These are phyloP conservation scores for Cicer yamashitae DNA, from an alignment of 306 rosid genomes.

Conservation along the genomic window DNA sequence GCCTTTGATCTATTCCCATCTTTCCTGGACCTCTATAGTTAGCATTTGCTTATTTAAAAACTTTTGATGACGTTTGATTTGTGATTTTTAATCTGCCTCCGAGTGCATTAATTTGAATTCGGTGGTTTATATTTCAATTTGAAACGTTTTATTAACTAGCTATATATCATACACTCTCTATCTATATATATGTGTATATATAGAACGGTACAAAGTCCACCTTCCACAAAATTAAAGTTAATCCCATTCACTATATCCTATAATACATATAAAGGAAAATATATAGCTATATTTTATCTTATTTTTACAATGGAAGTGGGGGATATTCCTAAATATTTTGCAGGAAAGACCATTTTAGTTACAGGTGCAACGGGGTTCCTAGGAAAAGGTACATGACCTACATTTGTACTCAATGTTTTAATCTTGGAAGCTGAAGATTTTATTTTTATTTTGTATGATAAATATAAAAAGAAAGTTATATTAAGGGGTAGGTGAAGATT, in stretches of 20 bases:
- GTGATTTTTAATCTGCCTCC: no score
- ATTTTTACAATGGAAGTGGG: not conserved
- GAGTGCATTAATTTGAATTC: no score
- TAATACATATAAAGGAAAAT: no score
- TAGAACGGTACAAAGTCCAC: not conserved
- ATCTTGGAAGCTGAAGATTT: not conserved
- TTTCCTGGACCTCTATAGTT: no score
- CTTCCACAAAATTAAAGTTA: not conserved
- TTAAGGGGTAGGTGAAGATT: no score
- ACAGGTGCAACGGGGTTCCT: conserved; percentile 16
- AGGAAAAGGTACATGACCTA: not conserved
- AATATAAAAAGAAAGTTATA: not conserved
- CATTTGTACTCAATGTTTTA: not conserved
- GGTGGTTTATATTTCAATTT: no score
- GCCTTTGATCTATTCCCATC: no score
- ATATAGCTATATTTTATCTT: not conserved
- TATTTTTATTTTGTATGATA: no score
- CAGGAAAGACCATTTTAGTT: conserved; percentile 2
- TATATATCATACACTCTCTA: not conserved
- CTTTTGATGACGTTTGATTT: no score
- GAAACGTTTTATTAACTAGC: no score
- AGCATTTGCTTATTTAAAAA: no score
- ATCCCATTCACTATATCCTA: not conserved
- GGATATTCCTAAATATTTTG: not conserved
- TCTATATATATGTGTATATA: no score